A percentile compares a stretch with the other conserved stretches of the same genome.
Conservation (phyloP, 257 asterid species). For the Rubia yunnanensis region DNA sequence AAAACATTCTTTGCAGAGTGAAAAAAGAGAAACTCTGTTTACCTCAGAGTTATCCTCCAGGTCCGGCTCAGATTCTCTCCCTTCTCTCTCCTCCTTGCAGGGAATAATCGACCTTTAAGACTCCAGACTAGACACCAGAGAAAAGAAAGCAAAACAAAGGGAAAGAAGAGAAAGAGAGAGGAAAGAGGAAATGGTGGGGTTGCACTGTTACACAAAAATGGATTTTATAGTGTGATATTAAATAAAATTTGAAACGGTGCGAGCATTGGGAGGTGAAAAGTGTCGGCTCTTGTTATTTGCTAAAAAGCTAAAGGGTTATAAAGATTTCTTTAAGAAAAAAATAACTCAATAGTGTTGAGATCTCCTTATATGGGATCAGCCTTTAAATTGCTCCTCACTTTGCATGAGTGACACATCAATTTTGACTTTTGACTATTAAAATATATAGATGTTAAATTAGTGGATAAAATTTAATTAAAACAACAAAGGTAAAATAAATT, state of each 20-base stretch:
- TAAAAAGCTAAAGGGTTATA: background rate
- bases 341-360: no score
- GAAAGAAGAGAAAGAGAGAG: slow-evolving; percentile 5
- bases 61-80: slow-evolving; percentile 15
- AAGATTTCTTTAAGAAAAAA: background rate
- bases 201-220: background rate
- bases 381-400: no score
- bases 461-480: no score
- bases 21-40: background rate
- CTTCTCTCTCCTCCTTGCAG: slow-evolving; percentile 16
- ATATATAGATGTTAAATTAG: no score
- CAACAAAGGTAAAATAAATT: no score
- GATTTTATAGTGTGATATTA: background rate
- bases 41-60: slow-evolving; percentile 20
- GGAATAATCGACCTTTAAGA: slow-evolving; percentile 33
- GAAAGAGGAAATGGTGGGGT: slow-evolving; percentile 20
- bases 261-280: slow-evolving; percentile 34
- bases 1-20: background rate
- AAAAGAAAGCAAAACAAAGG: slow-evolving; percentile 5
- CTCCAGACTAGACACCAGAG: slow-evolving; percentile 6
- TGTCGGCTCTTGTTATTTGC: slow-evolving; percentile 20
- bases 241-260: slow-evolving; percentile 1
- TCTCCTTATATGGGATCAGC: no score
- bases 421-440: no score
- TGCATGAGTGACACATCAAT: no score